These are phyloP conservation scores for Articulospora tetracladia DNA, from an alignment of 495 filamentous ascomycete species.

Conservation along the genomic window DNA sequence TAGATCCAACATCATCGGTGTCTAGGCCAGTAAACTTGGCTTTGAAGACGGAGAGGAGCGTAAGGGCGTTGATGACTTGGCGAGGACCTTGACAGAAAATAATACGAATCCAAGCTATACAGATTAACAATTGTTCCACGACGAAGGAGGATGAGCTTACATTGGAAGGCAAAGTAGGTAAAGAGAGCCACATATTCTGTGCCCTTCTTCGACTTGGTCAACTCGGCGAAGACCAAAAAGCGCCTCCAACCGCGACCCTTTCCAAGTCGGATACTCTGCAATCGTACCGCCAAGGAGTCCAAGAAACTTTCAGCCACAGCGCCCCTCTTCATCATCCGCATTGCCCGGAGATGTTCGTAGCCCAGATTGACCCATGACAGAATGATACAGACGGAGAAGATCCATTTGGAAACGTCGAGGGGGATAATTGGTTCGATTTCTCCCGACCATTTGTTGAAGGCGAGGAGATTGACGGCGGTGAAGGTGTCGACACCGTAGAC, in stretches of 20 bases:
- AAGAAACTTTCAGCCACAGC: slow-evolving; percentile 90
- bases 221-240: slow-evolving; percentile 86
- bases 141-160: slow-evolving; percentile 41
- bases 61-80: slow-evolving; percentile 83
- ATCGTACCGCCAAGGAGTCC: slow-evolving; percentile 75
- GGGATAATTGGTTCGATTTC: slow-evolving; percentile 62
- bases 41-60: slow-evolving; percentile 73
- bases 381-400: slow-evolving; percentile 87
- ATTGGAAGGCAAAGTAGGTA: slow-evolving; percentile 91
- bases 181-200: slow-evolving; percentile 90
- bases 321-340: slow-evolving; percentile 73
- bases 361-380: slow-evolving; percentile 73
- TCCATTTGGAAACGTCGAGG: slow-evolving; percentile 74
- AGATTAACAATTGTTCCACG: neutral
- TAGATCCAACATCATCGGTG: slow-evolving; percentile 45
- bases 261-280: slow-evolving; percentile 72
- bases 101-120: slow-evolving; percentile 79
- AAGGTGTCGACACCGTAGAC: slow-evolving; percentile 90
- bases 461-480: slow-evolving; percentile 85
- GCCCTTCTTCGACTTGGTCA: slow-evolving; percentile 89
- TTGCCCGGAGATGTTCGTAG: slow-evolving; percentile 73
- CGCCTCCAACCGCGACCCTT: slow-evolving; percentile 69
- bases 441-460: slow-evolving; percentile 61
- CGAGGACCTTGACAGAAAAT: slow-evolving; percentile 88
- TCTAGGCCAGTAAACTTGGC: slow-evolving; percentile 63